Evolutionary conservation across 768 basidiomycete genomes (phyloP), one percentile per base, ranked within the genome.

Genomic region (Tremella mesenterica): DNA sequence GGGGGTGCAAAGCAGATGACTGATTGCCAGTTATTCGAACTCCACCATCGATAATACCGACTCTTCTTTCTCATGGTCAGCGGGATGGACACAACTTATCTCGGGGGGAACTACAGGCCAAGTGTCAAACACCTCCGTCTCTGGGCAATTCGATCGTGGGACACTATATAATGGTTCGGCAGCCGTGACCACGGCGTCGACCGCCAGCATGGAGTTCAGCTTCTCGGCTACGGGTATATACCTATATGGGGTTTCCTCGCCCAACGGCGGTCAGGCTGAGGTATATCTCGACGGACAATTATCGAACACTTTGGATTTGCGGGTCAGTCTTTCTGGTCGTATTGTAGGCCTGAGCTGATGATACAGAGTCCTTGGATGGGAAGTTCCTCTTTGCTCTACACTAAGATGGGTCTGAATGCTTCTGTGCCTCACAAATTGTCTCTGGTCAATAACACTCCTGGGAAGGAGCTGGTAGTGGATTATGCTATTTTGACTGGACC

Each of bases 221-320:
- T 28, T 44, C 12, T 20, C 16, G 20, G n/a, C 18, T 28, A 48
- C 18, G 8, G 33, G 10, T 7, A 38, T 68, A 8, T 68, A 64
- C 36, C 50, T 68, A n/a, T 68, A 60, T 41, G 66, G 66, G 13
- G 50, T 54, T 31, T 50, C 60, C 9, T 63, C 61, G 14, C 63
- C 66, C 1, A 56, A 59, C 5, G 58, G 60, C 36, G 64, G 64
- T 2, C 29, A 21, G 8, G 67, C 58, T 0, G 39, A 57, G 10
- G 30, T 69, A 3, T 36, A 33, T 8, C 34, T 69, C 6, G 63
- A 69, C 50, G 67, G 61, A 1, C 25, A 50, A 28, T 21, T 53
- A 0, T 46, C 45, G 13, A 33, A 52, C 5, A 38, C 44, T 1
- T 38, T 63, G 12, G 61, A 65, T 31, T 44, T 61, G n/a, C 54